phyloP scores from a whole-genome alignment of 768 basidiomycete genomes.

The Termitomyces bulborhizus region DNA sequence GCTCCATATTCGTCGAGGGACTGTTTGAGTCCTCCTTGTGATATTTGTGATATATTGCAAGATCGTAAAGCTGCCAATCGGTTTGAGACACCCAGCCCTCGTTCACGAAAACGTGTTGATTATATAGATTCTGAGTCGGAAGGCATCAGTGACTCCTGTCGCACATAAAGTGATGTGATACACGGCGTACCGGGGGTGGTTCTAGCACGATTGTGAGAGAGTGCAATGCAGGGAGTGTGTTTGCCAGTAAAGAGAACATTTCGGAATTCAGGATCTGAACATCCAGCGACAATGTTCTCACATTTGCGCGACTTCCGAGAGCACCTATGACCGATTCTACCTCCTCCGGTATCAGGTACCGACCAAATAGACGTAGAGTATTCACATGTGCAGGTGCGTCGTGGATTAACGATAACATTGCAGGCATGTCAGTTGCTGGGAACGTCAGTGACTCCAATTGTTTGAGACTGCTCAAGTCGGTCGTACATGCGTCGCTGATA shows the following conservation, averaged over 20 bases:
- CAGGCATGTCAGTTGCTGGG: constrained; percentile 13
- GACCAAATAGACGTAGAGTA: constrained; percentile 17
- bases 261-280: constrained; percentile 12
- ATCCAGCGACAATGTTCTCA: constrained; percentile 19
- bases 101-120: not conserved
- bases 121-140: not conserved
- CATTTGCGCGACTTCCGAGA: constrained; percentile 16
- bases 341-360: constrained; percentile 18
- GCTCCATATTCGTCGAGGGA: too few species aligned
- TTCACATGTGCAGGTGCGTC: constrained; percentile 20
- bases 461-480: constrained; percentile 2
- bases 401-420: constrained; percentile 17
- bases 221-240: constrained; percentile 15
- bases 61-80: constrained; percentile 12
- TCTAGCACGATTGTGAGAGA: constrained; percentile 18
- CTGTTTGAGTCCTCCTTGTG: not conserved
- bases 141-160: too few species aligned
- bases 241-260: constrained; percentile 17
- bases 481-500: constrained; percentile 3
- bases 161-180: too few species aligned
- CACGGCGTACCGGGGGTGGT: not conserved
- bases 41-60: constrained; percentile 7
- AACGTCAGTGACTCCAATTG: constrained; percentile 19
- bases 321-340: constrained; percentile 16
- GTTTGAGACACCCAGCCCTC: not conserved